phyloP scores from a whole-genome alignment of 2,329 filamentous ascomycete genomes.

The Stachybotrys chlorohalonatus region DNA sequence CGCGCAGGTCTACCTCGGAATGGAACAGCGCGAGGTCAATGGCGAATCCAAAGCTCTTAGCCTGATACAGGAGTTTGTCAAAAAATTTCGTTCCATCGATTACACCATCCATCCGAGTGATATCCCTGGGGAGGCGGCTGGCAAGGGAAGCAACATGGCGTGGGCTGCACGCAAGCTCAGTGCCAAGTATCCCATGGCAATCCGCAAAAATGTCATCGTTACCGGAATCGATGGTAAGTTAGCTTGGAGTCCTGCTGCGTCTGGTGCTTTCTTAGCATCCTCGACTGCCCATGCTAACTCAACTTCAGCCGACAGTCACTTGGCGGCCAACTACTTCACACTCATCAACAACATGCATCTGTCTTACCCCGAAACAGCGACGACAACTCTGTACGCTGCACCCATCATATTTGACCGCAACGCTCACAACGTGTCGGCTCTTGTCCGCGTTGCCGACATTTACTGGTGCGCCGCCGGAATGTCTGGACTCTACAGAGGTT shows the following conservation, averaged over 20 bases:
- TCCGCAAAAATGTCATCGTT: constrained; percentile 54
- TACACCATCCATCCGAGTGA: constrained; percentile 59
- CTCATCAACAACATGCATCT: constrained; percentile 56
- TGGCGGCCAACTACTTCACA: constrained; percentile 59
- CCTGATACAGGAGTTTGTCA: constrained; percentile 53
- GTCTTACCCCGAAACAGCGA: constrained; percentile 47
- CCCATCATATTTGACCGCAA: constrained; percentile 70
- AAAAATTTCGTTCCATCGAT: constrained; percentile 57
- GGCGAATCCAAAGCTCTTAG: constrained; percentile 52
- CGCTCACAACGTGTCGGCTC: constrained; percentile 55
- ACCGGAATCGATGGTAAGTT: constrained; percentile 64
- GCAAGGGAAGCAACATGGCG: constrained; percentile 66
- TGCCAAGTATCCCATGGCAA: constrained; percentile 44
- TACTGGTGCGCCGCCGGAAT: constrained; percentile 64
- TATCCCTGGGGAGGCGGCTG: constrained; percentile 59
- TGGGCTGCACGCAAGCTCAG: constrained; percentile 62
- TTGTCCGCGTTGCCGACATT: constrained; percentile 64
- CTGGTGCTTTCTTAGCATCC: background rate
- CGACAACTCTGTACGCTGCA: constrained; percentile 57
- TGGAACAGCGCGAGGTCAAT: constrained; percentile 59
- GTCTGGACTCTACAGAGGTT: constrained; percentile 57
- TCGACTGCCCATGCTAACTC: background rate
- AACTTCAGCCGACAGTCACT: constrained; percentile 67
- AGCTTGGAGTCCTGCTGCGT: background rate
- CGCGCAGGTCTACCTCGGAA: constrained; percentile 57